Evolutionary conservation across 768 basidiomycete genomes (phyloP).

Genomic region (Bullera alba): DNA sequence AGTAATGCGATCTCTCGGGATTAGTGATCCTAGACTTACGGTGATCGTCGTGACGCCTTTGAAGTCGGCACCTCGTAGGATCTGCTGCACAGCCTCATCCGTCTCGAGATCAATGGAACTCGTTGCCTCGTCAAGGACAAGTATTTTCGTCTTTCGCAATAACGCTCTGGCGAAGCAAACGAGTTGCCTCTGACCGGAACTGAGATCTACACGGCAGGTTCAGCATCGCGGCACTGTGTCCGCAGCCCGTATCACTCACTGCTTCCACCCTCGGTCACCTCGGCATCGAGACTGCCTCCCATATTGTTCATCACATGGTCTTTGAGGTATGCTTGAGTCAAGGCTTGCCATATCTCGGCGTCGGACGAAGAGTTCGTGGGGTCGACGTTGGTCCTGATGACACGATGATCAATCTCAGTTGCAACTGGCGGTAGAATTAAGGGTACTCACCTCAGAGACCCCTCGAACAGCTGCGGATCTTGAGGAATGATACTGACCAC

Average conservation of each 20-base stretch:
- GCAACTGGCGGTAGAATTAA: conserved; percentile 11
- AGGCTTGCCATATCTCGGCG: conserved; percentile 76
- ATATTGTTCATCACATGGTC: conserved; percentile 43
- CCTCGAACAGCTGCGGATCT: conserved; percentile 50
- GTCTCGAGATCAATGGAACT: conserved; percentile 87
- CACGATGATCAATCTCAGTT: conserved; percentile 55
- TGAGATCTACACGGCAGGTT: conserved; percentile 59
- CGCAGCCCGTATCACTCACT: conserved; percentile 12
- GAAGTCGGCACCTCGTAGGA: conserved; percentile 74
- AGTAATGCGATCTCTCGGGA: neutral
- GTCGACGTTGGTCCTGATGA: conserved; percentile 82
- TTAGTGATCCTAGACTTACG: conserved; percentile 1
- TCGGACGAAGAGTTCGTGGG: conserved; percentile 70
- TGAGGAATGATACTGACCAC: conserved; percentile 79
- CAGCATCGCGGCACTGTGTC: conserved; percentile 44
- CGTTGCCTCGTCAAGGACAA: conserved; percentile 91
- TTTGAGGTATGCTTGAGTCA: conserved; percentile 57
- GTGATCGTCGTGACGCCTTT: conserved; percentile 73
- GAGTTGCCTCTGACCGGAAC: conserved; percentile 77
- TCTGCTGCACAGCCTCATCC: conserved; percentile 78
- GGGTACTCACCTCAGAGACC: conserved; percentile 28
- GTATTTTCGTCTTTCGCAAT: conserved; percentile 72
- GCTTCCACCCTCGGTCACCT: conserved; percentile 34
- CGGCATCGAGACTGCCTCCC: conserved; percentile 41
- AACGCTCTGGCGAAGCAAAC: conserved; percentile 83